Conservation (phyloP, 2,329 filamentous ascomycete genomes). For the Juglanconis juglandina region DNA sequence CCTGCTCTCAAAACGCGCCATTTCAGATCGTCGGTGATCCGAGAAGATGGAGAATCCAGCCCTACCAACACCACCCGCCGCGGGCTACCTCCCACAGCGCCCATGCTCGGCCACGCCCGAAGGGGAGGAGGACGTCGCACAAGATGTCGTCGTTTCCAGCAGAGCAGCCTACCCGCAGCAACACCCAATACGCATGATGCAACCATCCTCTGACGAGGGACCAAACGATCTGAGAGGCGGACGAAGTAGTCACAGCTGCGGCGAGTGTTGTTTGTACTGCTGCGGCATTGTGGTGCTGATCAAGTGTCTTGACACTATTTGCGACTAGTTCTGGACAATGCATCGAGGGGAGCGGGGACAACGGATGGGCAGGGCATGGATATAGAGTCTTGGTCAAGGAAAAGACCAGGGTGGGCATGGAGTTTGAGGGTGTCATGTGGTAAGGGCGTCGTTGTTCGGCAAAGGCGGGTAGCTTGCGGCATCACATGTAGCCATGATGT, state of each 20-base stretch:
- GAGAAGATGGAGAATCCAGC: constrained; percentile 7
- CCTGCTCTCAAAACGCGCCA: neutral
- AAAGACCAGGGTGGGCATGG: neutral
- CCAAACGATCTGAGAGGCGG: constrained; percentile 1
- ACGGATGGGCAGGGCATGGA: neutral
- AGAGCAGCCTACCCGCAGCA: neutral
- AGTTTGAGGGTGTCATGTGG: no score
- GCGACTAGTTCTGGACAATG: neutral
- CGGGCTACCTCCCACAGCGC: constrained; percentile 13
- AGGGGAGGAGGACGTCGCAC: neutral
- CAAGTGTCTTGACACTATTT: constrained; percentile 4
- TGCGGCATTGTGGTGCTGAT: constrained; percentile 8
- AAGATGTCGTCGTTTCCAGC: neutral
- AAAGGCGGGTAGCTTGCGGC: no score
- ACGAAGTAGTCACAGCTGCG: neutral
- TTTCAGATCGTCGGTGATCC: no score
- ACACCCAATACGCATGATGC: neutral
- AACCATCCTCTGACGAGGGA: neutral
- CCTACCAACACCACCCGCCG: constrained; percentile 1
- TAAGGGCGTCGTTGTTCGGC: no score
- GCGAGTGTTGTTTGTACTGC: constrained; percentile 9
- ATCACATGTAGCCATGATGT: no score
- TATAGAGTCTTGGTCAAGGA: neutral
- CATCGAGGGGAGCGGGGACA: neutral
- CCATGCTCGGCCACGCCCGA: constrained; percentile 3